Conservation (phyloP, 2,329 filamentous ascomycete genomes). For the Fusarium dlaminii region DNA sequence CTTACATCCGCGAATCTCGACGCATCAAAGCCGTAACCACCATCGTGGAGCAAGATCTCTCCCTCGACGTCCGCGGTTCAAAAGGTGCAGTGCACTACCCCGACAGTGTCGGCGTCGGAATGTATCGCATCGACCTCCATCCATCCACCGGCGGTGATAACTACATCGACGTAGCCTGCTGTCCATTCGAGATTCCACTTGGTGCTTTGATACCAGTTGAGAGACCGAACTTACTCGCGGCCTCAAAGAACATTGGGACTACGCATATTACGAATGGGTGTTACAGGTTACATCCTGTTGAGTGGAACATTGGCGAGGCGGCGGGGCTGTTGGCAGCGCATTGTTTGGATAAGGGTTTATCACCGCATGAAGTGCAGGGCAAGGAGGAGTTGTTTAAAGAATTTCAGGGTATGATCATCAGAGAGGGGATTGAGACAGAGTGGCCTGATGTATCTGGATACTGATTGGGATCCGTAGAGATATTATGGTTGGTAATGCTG, state of each 20-base stretch:
- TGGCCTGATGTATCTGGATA: conserved; percentile 32
- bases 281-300: conserved; percentile 42
- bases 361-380: conserved; percentile 36
- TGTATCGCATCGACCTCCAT: conserved; percentile 45
- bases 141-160: conserved; percentile 43
- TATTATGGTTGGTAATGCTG: too few relatives aligned
- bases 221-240: conserved; percentile 36
- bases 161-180: conserved; percentile 44
- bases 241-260: conserved; percentile 43
- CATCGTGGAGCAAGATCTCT: conserved; percentile 41
- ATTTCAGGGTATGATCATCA: conserved; percentile 11
- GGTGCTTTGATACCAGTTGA: conserved; percentile 36
- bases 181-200: conserved; percentile 42
- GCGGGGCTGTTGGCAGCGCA: conserved; percentile 39
- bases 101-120: conserved; percentile 42
- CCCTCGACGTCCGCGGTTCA: conserved; percentile 26
- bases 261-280: conserved; percentile 45
- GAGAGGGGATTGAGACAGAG: conserved; percentile 27
- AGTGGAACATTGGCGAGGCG: conserved; percentile 44
- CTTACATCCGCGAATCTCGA: conserved; percentile 41
- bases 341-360: conserved; percentile 30
- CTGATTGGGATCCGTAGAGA: background rate
- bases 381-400: conserved; percentile 4
- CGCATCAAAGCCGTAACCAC: conserved; percentile 41
- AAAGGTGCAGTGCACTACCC: conserved; percentile 39